A percentile compares a stretch with the other conserved stretches of the same genome.
phyloP scores from a whole-genome alignment of 129 eudicot species.

The Tanacetum coccineum region DNA sequence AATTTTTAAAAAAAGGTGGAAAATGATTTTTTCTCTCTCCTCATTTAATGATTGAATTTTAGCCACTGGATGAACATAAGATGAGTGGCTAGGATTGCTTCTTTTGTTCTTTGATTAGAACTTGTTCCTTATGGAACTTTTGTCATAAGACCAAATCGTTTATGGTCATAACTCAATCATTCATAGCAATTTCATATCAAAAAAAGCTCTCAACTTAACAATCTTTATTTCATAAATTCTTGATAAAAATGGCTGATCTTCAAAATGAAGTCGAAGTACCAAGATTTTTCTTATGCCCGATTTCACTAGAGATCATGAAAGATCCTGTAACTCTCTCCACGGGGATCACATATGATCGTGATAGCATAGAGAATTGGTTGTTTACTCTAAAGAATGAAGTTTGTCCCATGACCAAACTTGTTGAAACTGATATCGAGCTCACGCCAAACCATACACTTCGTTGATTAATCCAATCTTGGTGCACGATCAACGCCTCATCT shows the following conservation, averaged over 20 bases:
- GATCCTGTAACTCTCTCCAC: slow-evolving; percentile 64
- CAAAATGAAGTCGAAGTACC: slow-evolving; percentile 46
- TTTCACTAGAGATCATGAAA: slow-evolving; percentile 66
- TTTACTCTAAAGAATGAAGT: slow-evolving; percentile 33
- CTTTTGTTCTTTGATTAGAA: too few relatives aligned
- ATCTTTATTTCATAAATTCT: not conserved
- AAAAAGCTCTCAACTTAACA: slow-evolving; percentile 13
- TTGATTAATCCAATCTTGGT: slow-evolving; percentile 65
- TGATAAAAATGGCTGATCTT: not conserved
- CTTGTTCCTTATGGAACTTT: too few relatives aligned
- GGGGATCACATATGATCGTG: slow-evolving; percentile 68
- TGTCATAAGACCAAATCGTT: slow-evolving; percentile 7
- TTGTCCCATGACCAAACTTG: slow-evolving; percentile 61
- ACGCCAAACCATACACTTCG: slow-evolving; percentile 69
- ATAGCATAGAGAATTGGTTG: slow-evolving; percentile 63
- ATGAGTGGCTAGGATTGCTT: too few relatives aligned
- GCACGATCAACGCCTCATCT: slow-evolving; percentile 55
- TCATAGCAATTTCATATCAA: slow-evolving; percentile 1
- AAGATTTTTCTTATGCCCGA: slow-evolving; percentile 52
- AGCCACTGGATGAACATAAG: too few relatives aligned
- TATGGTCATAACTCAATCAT: slow-evolving; percentile 1
- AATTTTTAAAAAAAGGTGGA: too few relatives aligned
- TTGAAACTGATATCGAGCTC: slow-evolving; percentile 33
- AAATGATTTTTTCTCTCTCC: too few relatives aligned
- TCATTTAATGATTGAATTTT: too few relatives aligned